Evolutionary conservation across 1,284 basidiomycete species (phyloP).

Genomic region (Fomitiporia mediterranea): DNA sequence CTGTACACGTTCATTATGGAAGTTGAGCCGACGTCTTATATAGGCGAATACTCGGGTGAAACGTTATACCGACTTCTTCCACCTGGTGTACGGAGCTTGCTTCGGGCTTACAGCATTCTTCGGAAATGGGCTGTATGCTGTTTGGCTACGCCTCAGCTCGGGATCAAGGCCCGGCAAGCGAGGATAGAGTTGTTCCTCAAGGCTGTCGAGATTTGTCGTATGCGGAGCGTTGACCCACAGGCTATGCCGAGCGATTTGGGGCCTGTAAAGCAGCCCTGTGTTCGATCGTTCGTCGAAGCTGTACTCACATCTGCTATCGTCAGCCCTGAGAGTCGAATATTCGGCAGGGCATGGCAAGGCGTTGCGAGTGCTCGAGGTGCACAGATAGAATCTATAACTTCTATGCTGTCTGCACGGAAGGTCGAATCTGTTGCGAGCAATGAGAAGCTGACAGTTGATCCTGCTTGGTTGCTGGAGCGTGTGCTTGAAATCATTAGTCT

Average conservation of each 20-base stretch:
- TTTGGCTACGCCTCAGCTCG: conserved; percentile 56
- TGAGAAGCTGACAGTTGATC: conserved; percentile 60
- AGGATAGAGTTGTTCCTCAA: conserved; percentile 67
- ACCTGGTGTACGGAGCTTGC: conserved; percentile 64
- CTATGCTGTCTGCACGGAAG: conserved; percentile 49
- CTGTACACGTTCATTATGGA: conserved; percentile 68
- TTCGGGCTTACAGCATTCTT: conserved; percentile 67
- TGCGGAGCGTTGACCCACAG: conserved; percentile 42
- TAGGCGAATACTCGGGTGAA: conserved; percentile 65
- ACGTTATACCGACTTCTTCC: conserved; percentile 67
- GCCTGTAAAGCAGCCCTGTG: conserved; percentile 45
- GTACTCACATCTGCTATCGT: conserved; percentile 65
- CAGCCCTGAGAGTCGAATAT: conserved; percentile 69
- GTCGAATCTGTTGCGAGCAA: conserved; percentile 40
- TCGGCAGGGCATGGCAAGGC: conserved; percentile 67
- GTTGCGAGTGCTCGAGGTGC: conserved; percentile 55
- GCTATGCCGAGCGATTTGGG: conserved; percentile 28
- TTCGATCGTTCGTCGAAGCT: conserved; percentile 74
- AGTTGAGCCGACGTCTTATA: conserved; percentile 62
- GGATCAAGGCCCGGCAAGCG: conserved; percentile 55
- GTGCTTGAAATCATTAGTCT: conserved; percentile 71
- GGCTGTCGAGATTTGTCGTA: conserved; percentile 65
- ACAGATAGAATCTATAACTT: conserved; percentile 53
- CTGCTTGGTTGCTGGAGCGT: conserved; percentile 77
- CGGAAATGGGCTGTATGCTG: conserved; percentile 73